Conservation (phyloP, 345 rosid genomes). For the Ceriops zippeliana region DNA sequence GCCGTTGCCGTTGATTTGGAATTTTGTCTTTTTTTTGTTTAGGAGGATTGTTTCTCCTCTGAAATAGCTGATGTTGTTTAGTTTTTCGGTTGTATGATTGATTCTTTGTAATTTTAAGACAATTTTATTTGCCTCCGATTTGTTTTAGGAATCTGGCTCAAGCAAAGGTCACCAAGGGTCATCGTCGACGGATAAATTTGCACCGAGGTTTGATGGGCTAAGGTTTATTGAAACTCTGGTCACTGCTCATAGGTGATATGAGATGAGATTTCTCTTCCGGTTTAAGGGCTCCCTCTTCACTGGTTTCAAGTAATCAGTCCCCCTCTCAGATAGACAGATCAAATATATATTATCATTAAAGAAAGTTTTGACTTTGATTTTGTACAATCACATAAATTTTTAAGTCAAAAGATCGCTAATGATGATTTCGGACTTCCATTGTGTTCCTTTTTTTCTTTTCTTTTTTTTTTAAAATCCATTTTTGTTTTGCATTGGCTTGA, state of each 20-base stretch:
- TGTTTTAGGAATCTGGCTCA: slow-evolving; percentile 11
- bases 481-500: neutral
- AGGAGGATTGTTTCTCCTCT: too few species aligned
- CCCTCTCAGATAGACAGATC: neutral
- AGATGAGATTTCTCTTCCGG: neutral
- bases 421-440: neutral
- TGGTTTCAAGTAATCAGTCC: slow-evolving; percentile 2
- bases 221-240: slow-evolving; percentile 34
- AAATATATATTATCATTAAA: neutral
- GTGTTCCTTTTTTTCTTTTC: neutral
- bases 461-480: neutral
- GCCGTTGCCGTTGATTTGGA: too few species aligned
- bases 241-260: slow-evolving; percentile 27
- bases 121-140: neutral
- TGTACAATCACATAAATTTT: neutral
- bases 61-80: too few species aligned
- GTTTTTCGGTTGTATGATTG: neutral
- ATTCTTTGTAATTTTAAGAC: neutral
- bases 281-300: neutral
- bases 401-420: neutral
- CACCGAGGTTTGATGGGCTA: slow-evolving; percentile 32
- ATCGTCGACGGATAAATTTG: slow-evolving; percentile 22
- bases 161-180: slow-evolving; percentile 10
- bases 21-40: too few species aligned
- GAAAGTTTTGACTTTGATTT: slow-evolving; percentile 8